Conservation (phyloP, 768 basidiomycete genomes). For the Podaxis pistillaris region DNA sequence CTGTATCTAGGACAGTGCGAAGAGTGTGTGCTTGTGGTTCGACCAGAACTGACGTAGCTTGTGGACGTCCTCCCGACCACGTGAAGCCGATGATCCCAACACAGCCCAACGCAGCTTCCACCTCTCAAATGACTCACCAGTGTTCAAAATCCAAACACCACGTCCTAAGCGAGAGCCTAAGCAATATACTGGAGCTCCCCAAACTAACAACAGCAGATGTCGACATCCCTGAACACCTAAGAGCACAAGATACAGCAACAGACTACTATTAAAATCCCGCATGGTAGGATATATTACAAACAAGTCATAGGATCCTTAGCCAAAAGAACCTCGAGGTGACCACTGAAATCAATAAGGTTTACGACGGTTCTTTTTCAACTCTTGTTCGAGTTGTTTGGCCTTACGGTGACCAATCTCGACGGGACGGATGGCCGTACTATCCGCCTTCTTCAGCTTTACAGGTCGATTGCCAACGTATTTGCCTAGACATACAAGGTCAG, state of each 20-base stretch:
- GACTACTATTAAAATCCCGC: neutral
- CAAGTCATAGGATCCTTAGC: neutral
- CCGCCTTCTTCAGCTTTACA: conserved; percentile 95
- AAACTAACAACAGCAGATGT: no score
- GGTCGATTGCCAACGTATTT: conserved; percentile 99
- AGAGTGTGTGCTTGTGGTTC: neutral
- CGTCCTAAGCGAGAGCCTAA: no score
- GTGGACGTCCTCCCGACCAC: no score
- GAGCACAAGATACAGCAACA: no score
- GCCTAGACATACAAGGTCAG: conserved; percentile 37
- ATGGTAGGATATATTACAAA: neutral
- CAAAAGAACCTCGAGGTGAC: neutral
- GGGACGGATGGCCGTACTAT: conserved; percentile 78
- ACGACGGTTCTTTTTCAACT: conserved; percentile 87
- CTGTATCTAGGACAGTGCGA: neutral
- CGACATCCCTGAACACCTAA: no score
- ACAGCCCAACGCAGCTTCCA: no score
- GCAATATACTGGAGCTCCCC: no score
- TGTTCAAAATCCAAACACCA: no score
- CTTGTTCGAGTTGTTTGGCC: conserved; percentile 85
- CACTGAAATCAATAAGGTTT: conserved; percentile 66
- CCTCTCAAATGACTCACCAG: no score
- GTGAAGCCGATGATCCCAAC: no score
- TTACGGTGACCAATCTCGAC: conserved; percentile 94
- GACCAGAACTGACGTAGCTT: neutral